phyloP scores from a whole-genome alignment of 169 alveolate genomes.

The Haemoproteus tartakovskyi region DNA sequence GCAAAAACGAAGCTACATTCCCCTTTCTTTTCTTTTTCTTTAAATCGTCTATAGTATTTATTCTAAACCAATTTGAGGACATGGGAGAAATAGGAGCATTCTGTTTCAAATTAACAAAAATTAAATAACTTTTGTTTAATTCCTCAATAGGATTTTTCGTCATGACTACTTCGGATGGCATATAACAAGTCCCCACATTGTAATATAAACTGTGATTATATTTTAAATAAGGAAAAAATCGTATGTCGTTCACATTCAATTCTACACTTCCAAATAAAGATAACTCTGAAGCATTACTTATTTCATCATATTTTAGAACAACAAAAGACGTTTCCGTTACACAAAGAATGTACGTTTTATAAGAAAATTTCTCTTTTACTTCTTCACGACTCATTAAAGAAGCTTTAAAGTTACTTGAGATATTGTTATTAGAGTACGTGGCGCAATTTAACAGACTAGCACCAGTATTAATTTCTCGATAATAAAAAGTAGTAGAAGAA shows the following conservation, averaged over 20 bases:
- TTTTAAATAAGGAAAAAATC: slow-evolving; percentile 31
- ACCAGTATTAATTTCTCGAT: too few relatives aligned
- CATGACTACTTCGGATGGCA: slow-evolving; percentile 7
- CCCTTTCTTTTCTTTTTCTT: slow-evolving; percentile 1
- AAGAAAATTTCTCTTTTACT: neutral
- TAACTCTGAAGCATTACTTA: slow-evolving; percentile 11
- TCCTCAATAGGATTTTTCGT: slow-evolving; percentile 47
- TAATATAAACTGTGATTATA: slow-evolving; percentile 28
- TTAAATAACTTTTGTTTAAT: slow-evolving; percentile 36
- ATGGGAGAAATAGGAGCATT: too few relatives aligned
- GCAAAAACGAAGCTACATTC: slow-evolving; percentile 10
- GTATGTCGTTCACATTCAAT: neutral
- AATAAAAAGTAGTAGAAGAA: too few relatives aligned
- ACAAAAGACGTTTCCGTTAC: slow-evolving; percentile 38
- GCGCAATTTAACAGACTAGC: too few relatives aligned
- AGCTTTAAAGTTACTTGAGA: too few relatives aligned
- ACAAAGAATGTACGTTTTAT: slow-evolving; percentile 55
- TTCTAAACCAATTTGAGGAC: too few relatives aligned
- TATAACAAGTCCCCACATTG: slow-evolving; percentile 37
- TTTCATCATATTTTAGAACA: slow-evolving; percentile 36
- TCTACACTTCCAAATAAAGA: neutral
- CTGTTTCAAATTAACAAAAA: too few relatives aligned
- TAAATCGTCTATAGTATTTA: slow-evolving; percentile 9
- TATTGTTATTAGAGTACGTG: too few relatives aligned
- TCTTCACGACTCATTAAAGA: too few relatives aligned